Conservation (phyloP, 495 filamentous ascomycete species). For the Xylaria longipes region DNA sequence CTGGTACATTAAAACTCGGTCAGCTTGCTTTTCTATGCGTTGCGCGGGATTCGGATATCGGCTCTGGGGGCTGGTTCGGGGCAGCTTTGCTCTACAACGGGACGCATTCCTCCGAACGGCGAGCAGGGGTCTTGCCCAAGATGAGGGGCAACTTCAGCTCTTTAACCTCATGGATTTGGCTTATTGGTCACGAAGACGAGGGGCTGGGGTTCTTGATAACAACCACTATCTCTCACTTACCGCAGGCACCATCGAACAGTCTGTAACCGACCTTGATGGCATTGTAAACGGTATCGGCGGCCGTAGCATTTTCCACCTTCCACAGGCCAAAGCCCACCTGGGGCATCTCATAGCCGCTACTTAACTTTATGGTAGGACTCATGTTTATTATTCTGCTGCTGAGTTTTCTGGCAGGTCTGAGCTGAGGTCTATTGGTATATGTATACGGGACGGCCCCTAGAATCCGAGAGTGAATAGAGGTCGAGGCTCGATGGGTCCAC, state of each 20-base stretch:
- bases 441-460: background rate
- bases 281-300: constrained; percentile 82
- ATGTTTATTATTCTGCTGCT: constrained; percentile 37
- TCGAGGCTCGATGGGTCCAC: constrained; percentile 20
- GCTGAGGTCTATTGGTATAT: background rate
- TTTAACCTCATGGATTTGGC: background rate
- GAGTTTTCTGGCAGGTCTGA: background rate
- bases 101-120: constrained; percentile 17
- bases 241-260: constrained; percentile 85
- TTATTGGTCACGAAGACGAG: background rate
- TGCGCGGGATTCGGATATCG: background rate
- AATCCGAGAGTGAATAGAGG: constrained; percentile 7
- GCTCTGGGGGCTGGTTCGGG: background rate
- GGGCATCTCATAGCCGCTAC: constrained; percentile 83
- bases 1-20: constrained; percentile 34
- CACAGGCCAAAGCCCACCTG: constrained; percentile 83
- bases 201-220: background rate
- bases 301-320: constrained; percentile 83
- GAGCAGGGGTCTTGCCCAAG: constrained; percentile 8
- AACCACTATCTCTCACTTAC: constrained; percentile 52
- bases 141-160: constrained; percentile 6
- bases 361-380: constrained; percentile 75
- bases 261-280: constrained; percentile 90
- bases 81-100: background rate
- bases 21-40: constrained; percentile 10